Base-by-base conservation (phyloP, 805 yeast genomes). In the Cephaloascus albidus region DNA sequence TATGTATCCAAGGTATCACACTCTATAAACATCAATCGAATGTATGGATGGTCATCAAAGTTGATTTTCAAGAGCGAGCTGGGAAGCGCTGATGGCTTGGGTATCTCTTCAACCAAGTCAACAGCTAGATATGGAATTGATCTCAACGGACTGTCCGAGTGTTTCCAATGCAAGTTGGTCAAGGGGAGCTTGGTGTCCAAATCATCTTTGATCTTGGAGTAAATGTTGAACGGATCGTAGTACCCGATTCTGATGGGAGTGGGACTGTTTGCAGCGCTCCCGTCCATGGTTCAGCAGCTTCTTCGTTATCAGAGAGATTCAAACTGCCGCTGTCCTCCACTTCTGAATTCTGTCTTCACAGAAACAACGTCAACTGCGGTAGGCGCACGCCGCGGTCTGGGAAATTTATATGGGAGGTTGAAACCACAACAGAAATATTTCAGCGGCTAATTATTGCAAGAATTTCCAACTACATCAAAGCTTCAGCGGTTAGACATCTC, bases 171-270 rank as follows among this genome's bases (percentile, higher is more conserved):
- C 20, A 86, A 61, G 38, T 81, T 80, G 3, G 78, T 70, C 20
- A 85, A 61, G 3, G 78, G 81, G 2, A 81, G 61, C 38, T 68
- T 66, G 10, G 66, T 38, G 17, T 55, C 58, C 15, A 85, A 53
- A 8, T 68, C 72, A 3, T 56, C 50, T 43, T 63, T 49, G 15
- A 83, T 53, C 33, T 58, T 52, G 3, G 72, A 65, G 48, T 66
- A 76, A 1, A 80, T 70, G 20, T 72, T 68, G 50, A 81, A 82
- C 1, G 95, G 95, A 46, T 86, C 95, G 51, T 79, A 83, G 54
- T 74, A 84, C 3, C 85, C 84, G 15, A 81, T 59, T 15, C 50
- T 45, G 10, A 63, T 45, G 14, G 60, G 58, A 35, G 42, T 44
- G n/a, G 41, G 41, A 15, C 37, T 37, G n/a, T n/a, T n/a, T n/a